phyloP scores from a whole-genome alignment of 306 rosid species.

The Cucurbita moschata region DNA sequence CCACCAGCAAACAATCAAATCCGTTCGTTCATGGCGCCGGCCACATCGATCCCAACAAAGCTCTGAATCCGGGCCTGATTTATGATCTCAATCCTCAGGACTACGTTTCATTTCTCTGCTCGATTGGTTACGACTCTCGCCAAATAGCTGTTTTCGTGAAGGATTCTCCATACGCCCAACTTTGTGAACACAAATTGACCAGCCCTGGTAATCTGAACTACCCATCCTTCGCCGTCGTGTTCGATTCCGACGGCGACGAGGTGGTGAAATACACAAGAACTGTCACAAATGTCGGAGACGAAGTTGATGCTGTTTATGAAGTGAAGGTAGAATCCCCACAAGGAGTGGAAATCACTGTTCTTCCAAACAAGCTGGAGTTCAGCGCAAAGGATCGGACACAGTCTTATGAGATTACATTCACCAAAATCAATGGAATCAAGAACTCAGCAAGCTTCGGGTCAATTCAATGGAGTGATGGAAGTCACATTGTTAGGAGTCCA shows the following conservation, averaged over 20 bases:
- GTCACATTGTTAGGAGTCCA: slow-evolving; percentile 58
- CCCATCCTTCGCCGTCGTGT: slow-evolving; percentile 61
- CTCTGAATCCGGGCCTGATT: slow-evolving; percentile 68
- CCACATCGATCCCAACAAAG: slow-evolving; percentile 82
- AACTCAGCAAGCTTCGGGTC: slow-evolving; percentile 40
- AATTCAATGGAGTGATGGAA: slow-evolving; percentile 69
- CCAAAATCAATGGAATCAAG: not conserved
- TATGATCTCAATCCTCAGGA: slow-evolving; percentile 43
- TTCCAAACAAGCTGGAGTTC: slow-evolving; percentile 49
- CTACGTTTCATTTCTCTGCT: slow-evolving; percentile 66
- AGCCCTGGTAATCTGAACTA: slow-evolving; percentile 78
- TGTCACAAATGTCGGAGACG: slow-evolving; percentile 57
- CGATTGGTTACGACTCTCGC: slow-evolving; percentile 50
- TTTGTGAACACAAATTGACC: slow-evolving; percentile 23
- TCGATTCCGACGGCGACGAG: slow-evolving; percentile 5
- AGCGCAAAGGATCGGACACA: slow-evolving; percentile 29
- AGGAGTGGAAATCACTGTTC: slow-evolving; percentile 45
- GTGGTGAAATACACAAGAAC: slow-evolving; percentile 50
- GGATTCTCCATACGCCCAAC: slow-evolving; percentile 22
- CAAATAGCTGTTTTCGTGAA: slow-evolving; percentile 41
- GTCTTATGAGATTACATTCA: slow-evolving; percentile 44
- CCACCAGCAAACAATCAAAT: slow-evolving; percentile 49
- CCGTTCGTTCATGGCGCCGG: slow-evolving; percentile 78
- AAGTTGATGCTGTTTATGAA: slow-evolving; percentile 48
- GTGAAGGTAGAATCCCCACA: slow-evolving; percentile 42